A percentile compares a stretch with the other conserved stretches of the same genome.
phyloP scores from a whole-genome alignment of 495 filamentous ascomycete genomes.

The Astrothelium macrocarpum region DNA sequence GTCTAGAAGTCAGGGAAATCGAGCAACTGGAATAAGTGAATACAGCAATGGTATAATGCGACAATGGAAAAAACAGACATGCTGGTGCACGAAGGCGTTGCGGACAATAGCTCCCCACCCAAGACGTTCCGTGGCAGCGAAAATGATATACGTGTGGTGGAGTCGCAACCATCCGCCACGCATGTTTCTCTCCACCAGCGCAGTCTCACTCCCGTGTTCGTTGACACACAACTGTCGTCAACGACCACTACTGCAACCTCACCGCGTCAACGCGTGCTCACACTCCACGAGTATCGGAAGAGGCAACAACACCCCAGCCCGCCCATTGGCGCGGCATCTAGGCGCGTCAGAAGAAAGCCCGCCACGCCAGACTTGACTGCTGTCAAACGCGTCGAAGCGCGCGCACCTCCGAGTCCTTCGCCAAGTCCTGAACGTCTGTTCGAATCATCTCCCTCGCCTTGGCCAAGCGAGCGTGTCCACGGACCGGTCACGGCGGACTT shows the following conservation, averaged over 20 bases:
- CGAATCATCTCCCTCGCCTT: neutral
- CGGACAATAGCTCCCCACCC: neutral
- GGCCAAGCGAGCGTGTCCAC: neutral
- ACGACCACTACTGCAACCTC: neutral
- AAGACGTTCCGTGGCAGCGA: neutral
- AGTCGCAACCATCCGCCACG: neutral
- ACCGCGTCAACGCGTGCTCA: constrained; percentile 15
- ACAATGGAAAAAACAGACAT: neutral
- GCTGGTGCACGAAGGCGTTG: neutral
- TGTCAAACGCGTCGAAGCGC: constrained; percentile 20
- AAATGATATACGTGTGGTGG: neutral
- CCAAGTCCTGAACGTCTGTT: neutral
- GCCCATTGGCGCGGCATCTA: constrained; percentile 11
- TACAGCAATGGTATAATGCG: neutral
- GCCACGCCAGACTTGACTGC: constrained; percentile 20
- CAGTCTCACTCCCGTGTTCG: constrained; percentile 1
- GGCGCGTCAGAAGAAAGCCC: constrained; percentile 21
- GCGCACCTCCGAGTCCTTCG: neutral
- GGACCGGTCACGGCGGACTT: neutral
- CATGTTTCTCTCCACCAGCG: neutral
- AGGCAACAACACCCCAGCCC: constrained; percentile 22
- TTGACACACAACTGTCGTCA: constrained; percentile 1
- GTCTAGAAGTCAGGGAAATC: neutral
- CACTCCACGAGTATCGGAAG: constrained; percentile 29
- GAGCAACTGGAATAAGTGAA: neutral